phyloP scores from a whole-genome alignment of 2,329 filamentous ascomycete genomes.

The Penicillium crustosum region DNA sequence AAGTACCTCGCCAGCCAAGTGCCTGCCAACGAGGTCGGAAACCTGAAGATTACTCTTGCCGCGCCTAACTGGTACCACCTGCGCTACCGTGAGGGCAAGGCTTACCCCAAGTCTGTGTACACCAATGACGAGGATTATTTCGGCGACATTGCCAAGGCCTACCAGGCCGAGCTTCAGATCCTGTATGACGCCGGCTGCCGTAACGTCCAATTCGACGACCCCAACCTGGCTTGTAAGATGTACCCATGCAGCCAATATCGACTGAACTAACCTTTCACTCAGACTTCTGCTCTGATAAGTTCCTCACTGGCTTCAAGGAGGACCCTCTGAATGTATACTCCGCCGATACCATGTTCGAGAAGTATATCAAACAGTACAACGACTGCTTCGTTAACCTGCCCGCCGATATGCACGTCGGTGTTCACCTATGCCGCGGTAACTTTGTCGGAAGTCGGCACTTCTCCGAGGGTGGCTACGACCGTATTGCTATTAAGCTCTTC shows the following conservation, averaged over 20 bases:
- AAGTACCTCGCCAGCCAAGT: slow-evolving; percentile 60
- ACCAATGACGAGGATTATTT: slow-evolving; percentile 62
- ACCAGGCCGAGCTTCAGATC: slow-evolving; percentile 61
- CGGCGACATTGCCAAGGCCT: slow-evolving; percentile 64
- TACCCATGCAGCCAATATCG: no score
- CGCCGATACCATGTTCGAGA: slow-evolving; percentile 69
- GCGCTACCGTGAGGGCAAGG: slow-evolving; percentile 56
- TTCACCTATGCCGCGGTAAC: slow-evolving; percentile 70
- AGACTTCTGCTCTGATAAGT: slow-evolving; percentile 74
- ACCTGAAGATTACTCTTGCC: slow-evolving; percentile 68
- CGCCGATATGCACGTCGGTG: slow-evolving; percentile 70
- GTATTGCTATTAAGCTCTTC: slow-evolving; percentile 67
- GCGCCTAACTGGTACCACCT: slow-evolving; percentile 70
- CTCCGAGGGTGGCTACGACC: slow-evolving; percentile 65
- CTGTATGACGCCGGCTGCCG: slow-evolving; percentile 63
- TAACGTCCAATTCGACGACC: slow-evolving; percentile 69
- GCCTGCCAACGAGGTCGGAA: slow-evolving; percentile 60
- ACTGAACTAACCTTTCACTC: slow-evolving; percentile 5
- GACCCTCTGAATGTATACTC: slow-evolving; percentile 67
- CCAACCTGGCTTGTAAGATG: slow-evolving; percentile 61
- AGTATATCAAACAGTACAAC: slow-evolving; percentile 77
- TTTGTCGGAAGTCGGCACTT: slow-evolving; percentile 67
- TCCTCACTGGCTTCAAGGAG: slow-evolving; percentile 67
- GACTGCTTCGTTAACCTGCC: slow-evolving; percentile 64
- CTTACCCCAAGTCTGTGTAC: slow-evolving; percentile 59